phyloP scores from a whole-genome alignment of 345 rosid species.

The Chamaenerion angustifolium region DNA sequence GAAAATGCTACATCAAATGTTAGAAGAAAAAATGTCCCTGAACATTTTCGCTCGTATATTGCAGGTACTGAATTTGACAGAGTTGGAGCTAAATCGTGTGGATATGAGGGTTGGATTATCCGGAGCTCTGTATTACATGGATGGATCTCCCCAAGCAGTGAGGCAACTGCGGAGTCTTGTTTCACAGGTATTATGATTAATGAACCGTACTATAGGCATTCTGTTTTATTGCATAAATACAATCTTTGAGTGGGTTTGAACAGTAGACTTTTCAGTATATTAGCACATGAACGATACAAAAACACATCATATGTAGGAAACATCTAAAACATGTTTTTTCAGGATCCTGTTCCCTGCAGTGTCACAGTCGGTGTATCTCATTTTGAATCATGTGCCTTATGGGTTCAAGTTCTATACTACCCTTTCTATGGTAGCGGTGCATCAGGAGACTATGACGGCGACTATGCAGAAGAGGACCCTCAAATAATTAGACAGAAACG shows the following conservation, averaged over 20 bases:
- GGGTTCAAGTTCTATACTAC: constrained; percentile 94
- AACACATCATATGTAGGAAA: too few species aligned
- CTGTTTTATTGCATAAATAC: constrained; percentile 1
- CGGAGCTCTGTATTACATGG: constrained; percentile 83
- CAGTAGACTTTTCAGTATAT: background rate
- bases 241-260: too few species aligned
- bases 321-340: constrained; percentile 5
- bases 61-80: constrained; percentile 91
- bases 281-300: background rate
- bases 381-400: constrained; percentile 85
- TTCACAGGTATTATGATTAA: constrained; percentile 51
- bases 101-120: constrained; percentile 94
- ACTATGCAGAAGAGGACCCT: constrained; percentile 80
- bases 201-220: background rate
- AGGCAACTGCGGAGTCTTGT: constrained; percentile 84
- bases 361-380: constrained; percentile 94
- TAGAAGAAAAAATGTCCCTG: background rate
- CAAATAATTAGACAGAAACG: constrained; percentile 70
- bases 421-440: constrained; percentile 90
- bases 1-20: too few species aligned
- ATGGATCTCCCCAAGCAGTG: constrained; percentile 95
- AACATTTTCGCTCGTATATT: constrained; percentile 10
- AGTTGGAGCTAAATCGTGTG: constrained; percentile 78
- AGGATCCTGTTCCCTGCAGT: constrained; percentile 92
- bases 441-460: constrained; percentile 68